Conservation (phyloP, 495 filamentous ascomycete species). For the Umbilicaria muhlenbergii region DNA sequence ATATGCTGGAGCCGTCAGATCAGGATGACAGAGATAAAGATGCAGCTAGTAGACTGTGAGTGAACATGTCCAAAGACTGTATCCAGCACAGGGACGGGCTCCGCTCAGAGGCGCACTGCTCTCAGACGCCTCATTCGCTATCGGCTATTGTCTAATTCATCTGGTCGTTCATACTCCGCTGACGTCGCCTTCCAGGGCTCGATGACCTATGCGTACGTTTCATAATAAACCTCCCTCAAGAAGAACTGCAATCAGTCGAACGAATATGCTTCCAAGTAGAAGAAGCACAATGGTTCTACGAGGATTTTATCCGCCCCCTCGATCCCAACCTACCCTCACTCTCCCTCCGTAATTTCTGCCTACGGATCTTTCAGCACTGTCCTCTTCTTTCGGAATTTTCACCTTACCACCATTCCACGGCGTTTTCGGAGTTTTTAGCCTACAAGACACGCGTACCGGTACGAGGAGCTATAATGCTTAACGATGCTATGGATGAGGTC, state of each 20-base stretch:
- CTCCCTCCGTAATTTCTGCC: conserved; percentile 63
- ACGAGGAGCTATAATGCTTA: conserved; percentile 82
- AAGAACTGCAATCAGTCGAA: conserved; percentile 77
- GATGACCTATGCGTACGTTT: conserved; percentile 93
- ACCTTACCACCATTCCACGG: conserved; percentile 55
- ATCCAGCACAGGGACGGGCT: background rate
- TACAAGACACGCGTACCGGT: conserved; percentile 94
- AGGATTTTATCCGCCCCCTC: conserved; percentile 89
- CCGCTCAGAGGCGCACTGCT: background rate
- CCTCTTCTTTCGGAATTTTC: conserved; percentile 73
- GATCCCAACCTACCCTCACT: conserved; percentile 75
- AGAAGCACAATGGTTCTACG: conserved; percentile 99
- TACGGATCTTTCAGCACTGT: conserved; percentile 84
- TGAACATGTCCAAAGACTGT: conserved; percentile 7
- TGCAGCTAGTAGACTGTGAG: conserved; percentile 81
- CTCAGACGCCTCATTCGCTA: too few relatives aligned
- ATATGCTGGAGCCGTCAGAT: conserved; percentile 27
- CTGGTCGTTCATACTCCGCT: too few relatives aligned
- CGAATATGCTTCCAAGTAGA: conserved; percentile 97
- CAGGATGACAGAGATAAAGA: conserved; percentile 65
- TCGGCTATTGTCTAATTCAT: too few relatives aligned
- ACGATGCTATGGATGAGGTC: conserved; percentile 77
- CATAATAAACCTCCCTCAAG: conserved; percentile 83
- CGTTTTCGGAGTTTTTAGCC: conserved; percentile 75
- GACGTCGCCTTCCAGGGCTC: conserved; percentile 43